Base-by-base conservation (phyloP, 345 rosid species). In the Bruguiera gymnorhiza region DNA sequence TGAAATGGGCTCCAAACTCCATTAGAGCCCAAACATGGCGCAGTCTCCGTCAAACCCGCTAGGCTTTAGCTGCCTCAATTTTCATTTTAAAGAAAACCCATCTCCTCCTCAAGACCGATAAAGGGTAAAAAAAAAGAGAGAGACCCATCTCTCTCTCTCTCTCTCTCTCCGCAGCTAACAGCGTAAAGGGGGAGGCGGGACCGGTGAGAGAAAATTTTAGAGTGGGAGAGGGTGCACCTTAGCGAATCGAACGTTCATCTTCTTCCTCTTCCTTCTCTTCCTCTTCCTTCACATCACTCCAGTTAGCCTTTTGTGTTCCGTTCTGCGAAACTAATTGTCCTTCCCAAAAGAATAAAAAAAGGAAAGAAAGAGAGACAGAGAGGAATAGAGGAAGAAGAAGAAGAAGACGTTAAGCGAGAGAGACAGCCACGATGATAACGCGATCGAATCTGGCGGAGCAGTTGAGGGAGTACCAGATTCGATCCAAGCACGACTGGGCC, bases 401-500 rank as follows among this genome's bases (percentile, higher is more conserved):
- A 36, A 13, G 54, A 56, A 39, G 52, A 13, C 6, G 27, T 7
- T 7, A 7, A 62, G 34, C 2, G 58, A 32, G 71, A 32, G 71
- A 64, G 36, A 39, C 39, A 56, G 62, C 48, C 52, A 75, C 79
- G 80, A 95, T 95, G 99, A 95, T 95, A 74, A 95, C 98, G 75
- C 83, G 99, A 78, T 95, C 99, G 66, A 92, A 95, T 73, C 80
- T 95, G 75, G 97, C 89, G 13, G 97, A 95, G 74, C 97, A 92
- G 74, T 81, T 95, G 74, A 84, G 97, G 53, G 98, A 92, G 83
- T 92, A 92, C 70, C 97, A 95, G 87, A 92, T 87, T 81, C 89
- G 94, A 75, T 92, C 99, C 62, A 95, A 88, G 72, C 91, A 92
- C 72, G 98, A 95, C 70, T 95, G 97, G 99, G 95, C 96, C n/a